A percentile compares a stretch with the other conserved stretches of the same genome.
phyloP scores from a whole-genome alignment of 306 rosid genomes.

The Betula pendula region DNA sequence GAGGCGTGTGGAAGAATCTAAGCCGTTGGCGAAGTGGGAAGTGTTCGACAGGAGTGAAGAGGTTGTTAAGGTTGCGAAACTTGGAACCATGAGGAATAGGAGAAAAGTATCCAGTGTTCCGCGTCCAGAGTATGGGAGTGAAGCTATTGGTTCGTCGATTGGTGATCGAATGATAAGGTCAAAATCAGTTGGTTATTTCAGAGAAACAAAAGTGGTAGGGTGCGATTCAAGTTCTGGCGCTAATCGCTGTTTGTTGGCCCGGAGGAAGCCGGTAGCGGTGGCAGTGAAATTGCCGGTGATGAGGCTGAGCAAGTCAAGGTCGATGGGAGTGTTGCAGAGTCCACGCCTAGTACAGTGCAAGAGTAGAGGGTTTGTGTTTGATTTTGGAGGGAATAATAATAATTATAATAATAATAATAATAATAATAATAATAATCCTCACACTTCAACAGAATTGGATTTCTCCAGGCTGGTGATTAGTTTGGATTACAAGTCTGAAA shows the following conservation, averaged over 20 bases:
- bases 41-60: constrained; percentile 33
- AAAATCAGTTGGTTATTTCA: constrained; percentile 52
- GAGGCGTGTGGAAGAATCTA: constrained; percentile 38
- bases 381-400: constrained; percentile 25
- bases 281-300: constrained; percentile 30
- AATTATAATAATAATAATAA: too few species aligned
- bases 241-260: not conserved
- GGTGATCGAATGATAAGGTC: constrained; percentile 40
- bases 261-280: constrained; percentile 36
- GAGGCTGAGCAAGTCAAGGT: constrained; percentile 64
- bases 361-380: constrained; percentile 25
- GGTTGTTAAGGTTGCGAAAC: constrained; percentile 25
- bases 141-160: not conserved
- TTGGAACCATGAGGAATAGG: constrained; percentile 52
- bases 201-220: constrained; percentile 19
- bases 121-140: constrained; percentile 36
- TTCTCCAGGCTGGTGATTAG: constrained; percentile 48
- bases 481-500: constrained; percentile 37
- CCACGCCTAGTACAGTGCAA: constrained; percentile 10
- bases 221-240: constrained; percentile 7
- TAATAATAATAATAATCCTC: not conserved
- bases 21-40: constrained; percentile 27
- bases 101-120: constrained; percentile 56
- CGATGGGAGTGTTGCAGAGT: constrained; percentile 50
- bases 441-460: constrained; percentile 18